A percentile compares a stretch with the other conserved stretches of the same genome.
Evolutionary conservation across 192 early-diverging fungal genomes (phyloP).

Genomic region (Rhizophagus clarus): DNA sequence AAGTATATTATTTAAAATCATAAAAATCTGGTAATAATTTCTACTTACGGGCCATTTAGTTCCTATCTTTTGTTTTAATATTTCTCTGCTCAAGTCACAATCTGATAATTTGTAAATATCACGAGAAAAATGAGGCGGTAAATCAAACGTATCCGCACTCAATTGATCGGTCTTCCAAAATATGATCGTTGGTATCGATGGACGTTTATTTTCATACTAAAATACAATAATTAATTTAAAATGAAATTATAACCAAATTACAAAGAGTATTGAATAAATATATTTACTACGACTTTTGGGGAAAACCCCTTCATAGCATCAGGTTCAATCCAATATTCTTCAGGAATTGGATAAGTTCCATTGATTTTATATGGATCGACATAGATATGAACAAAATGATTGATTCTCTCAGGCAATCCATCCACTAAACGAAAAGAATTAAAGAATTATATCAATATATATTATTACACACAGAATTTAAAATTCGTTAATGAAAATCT

Average conservation of each 20-base stretch:
- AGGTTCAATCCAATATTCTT: slow-evolving; percentile 10
- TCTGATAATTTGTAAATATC: slow-evolving; percentile 12
- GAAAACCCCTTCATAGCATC: background rate
- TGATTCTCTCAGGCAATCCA: background rate
- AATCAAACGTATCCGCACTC: background rate
- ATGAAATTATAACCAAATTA: background rate
- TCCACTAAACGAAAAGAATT: background rate
- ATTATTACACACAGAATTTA: background rate
- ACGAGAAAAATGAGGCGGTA: background rate
- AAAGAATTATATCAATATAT: background rate
- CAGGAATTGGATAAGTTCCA: slow-evolving; percentile 22
- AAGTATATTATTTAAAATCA: background rate
- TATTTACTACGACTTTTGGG: background rate
- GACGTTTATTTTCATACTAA: background rate
- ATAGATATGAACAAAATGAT: slow-evolving; percentile 6
- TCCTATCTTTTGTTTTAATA: background rate
- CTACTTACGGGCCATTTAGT: slow-evolving; percentile 10
- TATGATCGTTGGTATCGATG: background rate
- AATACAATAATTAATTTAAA: background rate
- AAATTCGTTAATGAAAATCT: background rate
- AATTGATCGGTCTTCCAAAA: slow-evolving; percentile 3
- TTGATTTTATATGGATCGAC: background rate
- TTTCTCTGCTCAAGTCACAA: background rate
- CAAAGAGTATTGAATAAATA: background rate
- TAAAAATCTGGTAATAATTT: background rate